Evolutionary conservation across 345 rosid species (phyloP).

Genomic region (Eutrema heterophyllum): DNA sequence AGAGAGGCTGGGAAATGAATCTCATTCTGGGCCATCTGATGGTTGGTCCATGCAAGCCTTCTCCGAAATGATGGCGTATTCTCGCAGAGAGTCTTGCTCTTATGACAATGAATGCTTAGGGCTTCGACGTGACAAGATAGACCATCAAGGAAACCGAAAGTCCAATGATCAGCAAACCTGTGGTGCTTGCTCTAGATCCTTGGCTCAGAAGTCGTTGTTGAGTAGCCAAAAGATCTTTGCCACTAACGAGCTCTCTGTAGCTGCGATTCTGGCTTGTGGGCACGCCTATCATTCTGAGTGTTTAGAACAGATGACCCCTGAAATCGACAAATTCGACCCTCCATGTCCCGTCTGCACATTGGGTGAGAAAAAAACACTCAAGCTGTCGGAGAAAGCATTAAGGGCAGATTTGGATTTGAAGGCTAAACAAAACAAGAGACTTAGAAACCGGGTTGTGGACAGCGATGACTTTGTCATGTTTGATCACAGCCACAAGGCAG

Average conservation of each 20-base stretch:
- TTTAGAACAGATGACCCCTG: constrained; percentile 83
- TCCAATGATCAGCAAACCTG: constrained; percentile 62
- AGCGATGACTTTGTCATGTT: constrained; percentile 41
- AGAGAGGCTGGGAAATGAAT: constrained; percentile 37
- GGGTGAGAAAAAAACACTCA: constrained; percentile 68
- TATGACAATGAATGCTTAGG: constrained; percentile 48
- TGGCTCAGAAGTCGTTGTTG: constrained; percentile 67
- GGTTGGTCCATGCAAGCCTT: constrained; percentile 83
- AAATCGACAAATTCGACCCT: constrained; percentile 71
- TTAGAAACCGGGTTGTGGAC: constrained; percentile 60
- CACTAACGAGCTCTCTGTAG: constrained; percentile 59
- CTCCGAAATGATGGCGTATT: constrained; percentile 64
- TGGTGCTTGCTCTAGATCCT: constrained; percentile 73
- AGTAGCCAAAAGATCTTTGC: constrained; percentile 62
- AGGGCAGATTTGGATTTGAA: constrained; percentile 66
- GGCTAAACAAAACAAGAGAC: constrained; percentile 51
- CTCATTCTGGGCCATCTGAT: constrained; percentile 62
- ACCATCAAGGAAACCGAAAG: constrained; percentile 35
- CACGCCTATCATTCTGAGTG: constrained; percentile 94
- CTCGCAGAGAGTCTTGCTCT: constrained; percentile 64
- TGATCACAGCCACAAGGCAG: constrained; percentile 26
- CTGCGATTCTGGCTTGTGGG: constrained; percentile 74
- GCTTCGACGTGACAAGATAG: constrained; percentile 39
- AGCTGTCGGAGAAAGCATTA: constrained; percentile 71
- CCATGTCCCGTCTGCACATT: constrained; percentile 79